Base-by-base conservation (phyloP, 805 yeast genomes). In the Myxozyma sirexii region DNA sequence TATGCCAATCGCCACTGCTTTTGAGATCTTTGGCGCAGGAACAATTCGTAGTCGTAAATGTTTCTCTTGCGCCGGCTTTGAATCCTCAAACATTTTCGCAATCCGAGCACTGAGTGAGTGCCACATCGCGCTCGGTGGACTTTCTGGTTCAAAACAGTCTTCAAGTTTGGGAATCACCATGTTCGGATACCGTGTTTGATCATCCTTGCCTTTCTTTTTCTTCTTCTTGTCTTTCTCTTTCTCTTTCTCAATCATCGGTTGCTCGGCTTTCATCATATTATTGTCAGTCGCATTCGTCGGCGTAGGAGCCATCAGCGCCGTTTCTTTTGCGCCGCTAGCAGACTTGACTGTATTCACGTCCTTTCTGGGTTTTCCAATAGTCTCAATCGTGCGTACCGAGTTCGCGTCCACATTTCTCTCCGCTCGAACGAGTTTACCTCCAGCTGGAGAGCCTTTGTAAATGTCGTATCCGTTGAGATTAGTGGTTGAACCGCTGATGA, bases 1-100 rank as follows among this genome's bases (percentile, higher is more conserved):
- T 1, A 93, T 92, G 0, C 99, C 99, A 59, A 93, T 84, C 37
- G 94, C 87, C 31, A 93, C 80, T 0, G 88, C 88, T 63, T 84
- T 83, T 24, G 24, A 19, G 17, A 62, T 37, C 24, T 53, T 39
- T 15, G 62, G 65, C 19, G 66, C 57, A 8, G 60, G 23, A 3
- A 48, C 37, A 13, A 62, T 19, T 12, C 37, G 49, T n/a, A 62
- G 35, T 3, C 41, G 54, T 6, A 59, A 37, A n/a, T 24, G 56
- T 21, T 31, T 45, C 8, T 31, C 46, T 12, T 29, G 19, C 5
- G 41, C 13, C 2, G 23, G 29, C 23, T 46, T 29, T 13, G 47
- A 21, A 12, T 26, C 38, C 12, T 49, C 61, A 33, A 60, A 55
- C 10, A 47, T 23, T 21, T 46, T 47, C 21, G 59, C 55, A 10